Evolutionary conservation across 2,329 filamentous ascomycete genomes (phyloP).

Genomic region (Pseudogymnoascus sp.): DNA sequence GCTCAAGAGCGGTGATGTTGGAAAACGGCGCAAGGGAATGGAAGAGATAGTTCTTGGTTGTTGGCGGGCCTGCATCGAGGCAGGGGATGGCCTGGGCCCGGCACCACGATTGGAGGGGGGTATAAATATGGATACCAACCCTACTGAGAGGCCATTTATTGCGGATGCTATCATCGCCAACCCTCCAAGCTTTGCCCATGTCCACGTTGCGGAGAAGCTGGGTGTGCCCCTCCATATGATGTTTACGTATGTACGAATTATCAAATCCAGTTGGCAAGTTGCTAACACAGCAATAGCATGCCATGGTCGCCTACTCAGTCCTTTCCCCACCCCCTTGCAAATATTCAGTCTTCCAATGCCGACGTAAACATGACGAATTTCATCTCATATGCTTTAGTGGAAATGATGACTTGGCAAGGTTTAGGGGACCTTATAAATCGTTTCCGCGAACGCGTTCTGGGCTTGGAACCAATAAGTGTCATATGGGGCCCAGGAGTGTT

Average conservation of each 20-base stretch:
- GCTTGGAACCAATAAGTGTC: slow-evolving; percentile 64
- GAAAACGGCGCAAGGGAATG: slow-evolving; percentile 64
- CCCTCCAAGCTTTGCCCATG: slow-evolving; percentile 62
- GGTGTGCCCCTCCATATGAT: slow-evolving; percentile 74
- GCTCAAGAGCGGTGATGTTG: slow-evolving; percentile 67
- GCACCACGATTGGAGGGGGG: slow-evolving; percentile 41
- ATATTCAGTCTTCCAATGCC: slow-evolving; percentile 63
- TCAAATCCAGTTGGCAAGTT: slow-evolving; percentile 8
- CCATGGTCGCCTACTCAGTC: slow-evolving; percentile 58
- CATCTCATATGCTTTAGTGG: slow-evolving; percentile 70
- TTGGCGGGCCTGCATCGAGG: slow-evolving; percentile 78
- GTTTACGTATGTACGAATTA: slow-evolving; percentile 60
- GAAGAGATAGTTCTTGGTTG: slow-evolving; percentile 74
- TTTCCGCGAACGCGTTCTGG: slow-evolving; percentile 60
- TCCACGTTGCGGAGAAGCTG: slow-evolving; percentile 63
- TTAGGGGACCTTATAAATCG: slow-evolving; percentile 70
- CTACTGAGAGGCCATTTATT: slow-evolving; percentile 52
- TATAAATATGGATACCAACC: slow-evolving; percentile 25
- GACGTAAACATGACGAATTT: slow-evolving; percentile 69
- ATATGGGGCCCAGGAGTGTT: slow-evolving; percentile 69
- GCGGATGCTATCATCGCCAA: slow-evolving; percentile 72
- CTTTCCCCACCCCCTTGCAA: slow-evolving; percentile 70
- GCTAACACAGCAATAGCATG: slow-evolving; percentile 37
- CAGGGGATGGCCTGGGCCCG: slow-evolving; percentile 55
- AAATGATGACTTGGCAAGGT: slow-evolving; percentile 88